A percentile compares a stretch with the other conserved stretches of the same genome.
phyloP scores from a whole-genome alignment of 345 rosid species.

The Gossypium anomalum region DNA sequence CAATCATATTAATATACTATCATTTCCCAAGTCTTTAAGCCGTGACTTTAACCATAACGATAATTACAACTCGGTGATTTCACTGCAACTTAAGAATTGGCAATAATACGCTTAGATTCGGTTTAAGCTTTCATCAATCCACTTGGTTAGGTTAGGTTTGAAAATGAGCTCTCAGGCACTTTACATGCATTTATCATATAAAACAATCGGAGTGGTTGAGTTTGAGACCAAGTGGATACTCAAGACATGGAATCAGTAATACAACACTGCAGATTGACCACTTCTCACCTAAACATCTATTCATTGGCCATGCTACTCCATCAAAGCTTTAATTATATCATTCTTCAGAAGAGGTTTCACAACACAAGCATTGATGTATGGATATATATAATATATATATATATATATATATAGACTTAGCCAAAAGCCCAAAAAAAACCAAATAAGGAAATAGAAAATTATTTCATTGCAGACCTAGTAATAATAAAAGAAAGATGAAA shows the following conservation, averaged over 20 bases:
- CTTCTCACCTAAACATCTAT: conserved; percentile 10
- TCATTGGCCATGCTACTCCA: background rate
- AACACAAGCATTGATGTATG: background rate
- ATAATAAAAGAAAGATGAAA: background rate
- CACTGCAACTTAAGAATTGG: background rate
- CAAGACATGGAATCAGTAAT: conserved; percentile 7
- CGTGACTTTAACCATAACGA: background rate
- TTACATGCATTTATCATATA: background rate
- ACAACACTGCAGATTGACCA: conserved; percentile 20
- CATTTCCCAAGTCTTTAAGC: background rate
- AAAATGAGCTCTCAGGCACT: background rate
- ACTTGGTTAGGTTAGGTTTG: background rate
- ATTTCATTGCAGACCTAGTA: conserved; percentile 4
- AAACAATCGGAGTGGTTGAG: conserved; percentile 18
- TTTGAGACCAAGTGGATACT: conserved; percentile 1
- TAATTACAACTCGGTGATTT: conserved; percentile 10
- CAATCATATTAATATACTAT: background rate
- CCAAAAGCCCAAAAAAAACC: background rate
- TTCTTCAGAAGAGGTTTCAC: background rate
- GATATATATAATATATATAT: background rate
- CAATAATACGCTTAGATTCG: background rate
- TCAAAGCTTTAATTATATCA: background rate
- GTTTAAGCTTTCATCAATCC: background rate
- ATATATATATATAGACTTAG: background rate
- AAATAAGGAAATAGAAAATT: background rate